A percentile compares a stretch with the other conserved stretches of the same genome.
phyloP scores from a whole-genome alignment of 2,329 filamentous ascomycete genomes.

The Colletotrichum liaoningense region DNA sequence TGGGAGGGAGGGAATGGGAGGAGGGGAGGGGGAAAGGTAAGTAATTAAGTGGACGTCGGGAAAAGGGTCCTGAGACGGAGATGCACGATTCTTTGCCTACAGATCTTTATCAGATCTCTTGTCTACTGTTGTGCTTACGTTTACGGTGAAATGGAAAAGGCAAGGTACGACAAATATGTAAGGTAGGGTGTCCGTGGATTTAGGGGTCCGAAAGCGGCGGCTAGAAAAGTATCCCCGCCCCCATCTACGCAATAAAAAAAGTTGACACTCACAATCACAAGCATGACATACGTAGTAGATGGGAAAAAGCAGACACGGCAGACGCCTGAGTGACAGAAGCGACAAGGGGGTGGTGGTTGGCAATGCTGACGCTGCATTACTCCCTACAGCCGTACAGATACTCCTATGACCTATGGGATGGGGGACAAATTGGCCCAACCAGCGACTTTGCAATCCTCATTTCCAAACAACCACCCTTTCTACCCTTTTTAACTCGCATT shows the following conservation, averaged over 20 bases:
- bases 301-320: not conserved
- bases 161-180: not conserved
- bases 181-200: not conserved
- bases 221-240: not conserved
- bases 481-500: not conserved
- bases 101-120: conserved; percentile 22
- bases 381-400: not conserved
- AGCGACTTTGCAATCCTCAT: conserved; percentile 10
- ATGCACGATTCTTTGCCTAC: conserved; percentile 13
- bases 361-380: conserved; percentile 25
- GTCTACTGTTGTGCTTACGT: conserved; percentile 17
- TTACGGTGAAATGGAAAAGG: not conserved
- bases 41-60: not conserved
- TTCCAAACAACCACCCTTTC: not conserved
- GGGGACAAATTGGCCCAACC: conserved; percentile 20
- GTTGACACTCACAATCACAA: not conserved
- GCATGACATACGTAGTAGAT: not conserved
- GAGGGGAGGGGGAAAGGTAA: not conserved
- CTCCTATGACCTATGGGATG: not conserved
- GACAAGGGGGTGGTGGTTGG: not conserved
- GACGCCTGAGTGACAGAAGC: too few relatives aligned
- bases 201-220: conserved; percentile 32
- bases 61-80: conserved; percentile 5
- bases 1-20: too few relatives aligned
- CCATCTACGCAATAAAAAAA: not conserved